Evolutionary conservation across 768 basidiomycete species (phyloP), one percentile per base, ranked within the genome.

Genomic region (Mycena sanguinolenta): DNA sequence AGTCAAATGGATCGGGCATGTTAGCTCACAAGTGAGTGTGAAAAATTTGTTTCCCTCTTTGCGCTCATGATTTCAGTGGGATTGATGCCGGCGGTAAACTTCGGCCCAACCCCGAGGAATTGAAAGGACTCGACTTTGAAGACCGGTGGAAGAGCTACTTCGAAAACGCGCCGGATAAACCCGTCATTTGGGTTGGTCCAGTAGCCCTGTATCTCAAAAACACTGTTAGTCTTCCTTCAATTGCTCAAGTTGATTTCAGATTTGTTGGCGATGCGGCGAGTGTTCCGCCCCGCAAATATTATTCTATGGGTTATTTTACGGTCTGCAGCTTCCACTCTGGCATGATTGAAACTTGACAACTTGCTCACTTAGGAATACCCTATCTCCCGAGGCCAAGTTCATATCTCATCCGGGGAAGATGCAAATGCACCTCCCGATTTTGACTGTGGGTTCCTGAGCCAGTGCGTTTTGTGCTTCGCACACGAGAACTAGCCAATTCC

Each of bases 11-110:
- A 44, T 34, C 38, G 17, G 66, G 82, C 79, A 9, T 83, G 46
- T 75, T 85, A 23, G 80, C 82, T 4, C 74, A 80, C 55, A 85
- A 81, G 85, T 85, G 16, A 1, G 80, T 62, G 12, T 3, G 53
- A 13, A 16, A 17, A 44, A 23, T 3, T 4, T 23, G 21, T 46
- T 7, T 10, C 39, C n/a, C 17, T 49, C 25, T 10, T 25, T 27
- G 16, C 25, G 30, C 16, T 25, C 30, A 17, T 25, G 4, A 34
- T n/a, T 62, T 38, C 5, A 84, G 83, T 60, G 80, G 76, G 2
- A 67, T 79, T 14, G 85, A 86, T 60, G 79, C 78, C 28, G 84
- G 81, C 23, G 71, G 81, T 65, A 85, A 85, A 65, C 64, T 84
- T 23, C 82, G 85, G 23, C 84, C 84, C 12, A 77, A 68, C 25